These are phyloP conservation scores for Parachaetomium inaequale DNA, from an alignment of 495 filamentous ascomycete species.

Conservation along the genomic window DNA sequence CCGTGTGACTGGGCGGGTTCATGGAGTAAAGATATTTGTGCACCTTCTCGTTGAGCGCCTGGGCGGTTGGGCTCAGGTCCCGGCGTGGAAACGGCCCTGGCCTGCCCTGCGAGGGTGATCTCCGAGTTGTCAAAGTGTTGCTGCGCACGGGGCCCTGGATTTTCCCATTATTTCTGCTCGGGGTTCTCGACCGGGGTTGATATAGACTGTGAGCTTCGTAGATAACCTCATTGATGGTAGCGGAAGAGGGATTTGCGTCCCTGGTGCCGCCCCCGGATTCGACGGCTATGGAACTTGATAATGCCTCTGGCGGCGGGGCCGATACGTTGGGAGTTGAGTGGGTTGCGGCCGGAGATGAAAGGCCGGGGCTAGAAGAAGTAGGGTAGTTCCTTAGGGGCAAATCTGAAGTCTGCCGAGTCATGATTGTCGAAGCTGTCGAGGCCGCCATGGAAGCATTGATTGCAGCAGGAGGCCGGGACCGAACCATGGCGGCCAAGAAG, in stretches of 20 bases:
- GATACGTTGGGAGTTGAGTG: not conserved
- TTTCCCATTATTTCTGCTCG: not conserved
- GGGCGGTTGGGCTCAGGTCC: not conserved
- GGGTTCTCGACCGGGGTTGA: not conserved
- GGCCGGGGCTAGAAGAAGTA: not conserved
- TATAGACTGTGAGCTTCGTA: slow-evolving; percentile 3
- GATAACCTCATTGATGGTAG: not conserved
- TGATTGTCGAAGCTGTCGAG: not conserved
- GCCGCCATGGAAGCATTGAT: not conserved
- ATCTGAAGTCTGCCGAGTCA: not conserved
- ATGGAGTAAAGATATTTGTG: slow-evolving; percentile 14
- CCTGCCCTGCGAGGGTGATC: slow-evolving; percentile 1
- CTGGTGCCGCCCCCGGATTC: slow-evolving; percentile 17
- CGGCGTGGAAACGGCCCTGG: not conserved
- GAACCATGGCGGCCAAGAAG: not conserved
- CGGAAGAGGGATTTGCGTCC: not conserved
- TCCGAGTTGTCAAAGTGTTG: not conserved
- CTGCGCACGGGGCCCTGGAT: not conserved
- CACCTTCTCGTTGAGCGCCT: slow-evolving; percentile 10
- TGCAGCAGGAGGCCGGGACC: not conserved
- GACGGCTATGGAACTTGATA: slow-evolving; percentile 15
- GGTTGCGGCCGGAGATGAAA: not conserved
- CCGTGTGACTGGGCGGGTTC: not conserved
- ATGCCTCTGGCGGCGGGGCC: not conserved
- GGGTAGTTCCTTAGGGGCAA: slow-evolving; percentile 9